Evolutionary conservation across 352 stramenopile genomes (phyloP).

Genomic region (Pythium monospermum): DNA sequence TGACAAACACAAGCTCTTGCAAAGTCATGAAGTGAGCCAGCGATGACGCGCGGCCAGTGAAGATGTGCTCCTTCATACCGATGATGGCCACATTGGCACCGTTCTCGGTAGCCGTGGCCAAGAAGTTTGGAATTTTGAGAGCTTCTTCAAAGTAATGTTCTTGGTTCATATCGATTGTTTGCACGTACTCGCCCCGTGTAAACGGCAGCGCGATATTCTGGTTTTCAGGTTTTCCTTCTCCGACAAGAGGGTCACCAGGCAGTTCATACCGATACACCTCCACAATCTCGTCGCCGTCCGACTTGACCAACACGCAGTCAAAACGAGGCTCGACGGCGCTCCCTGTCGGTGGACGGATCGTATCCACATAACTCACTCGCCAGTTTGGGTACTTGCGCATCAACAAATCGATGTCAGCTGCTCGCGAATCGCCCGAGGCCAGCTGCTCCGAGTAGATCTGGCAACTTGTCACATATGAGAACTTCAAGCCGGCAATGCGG

Average conservation of each 20-base stretch:
- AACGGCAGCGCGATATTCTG: slow-evolving; percentile 86
- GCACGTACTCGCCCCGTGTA: slow-evolving; percentile 80
- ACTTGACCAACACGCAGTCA: slow-evolving; percentile 80
- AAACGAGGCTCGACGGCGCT: slow-evolving; percentile 66
- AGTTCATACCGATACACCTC: slow-evolving; percentile 87
- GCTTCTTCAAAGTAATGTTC: slow-evolving; percentile 88
- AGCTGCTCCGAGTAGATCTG: slow-evolving; percentile 87
- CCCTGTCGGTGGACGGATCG: slow-evolving; percentile 59
- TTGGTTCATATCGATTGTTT: slow-evolving; percentile 92
- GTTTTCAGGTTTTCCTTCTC: slow-evolving; percentile 86
- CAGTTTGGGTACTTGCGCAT: slow-evolving; percentile 96
- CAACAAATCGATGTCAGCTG: slow-evolving; percentile 96
- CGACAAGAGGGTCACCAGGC: slow-evolving; percentile 74
- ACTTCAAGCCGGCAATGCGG: slow-evolving; percentile 81
- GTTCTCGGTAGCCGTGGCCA: slow-evolving; percentile 66
- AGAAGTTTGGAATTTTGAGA: slow-evolving; percentile 86
- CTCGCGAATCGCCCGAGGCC: slow-evolving; percentile 55
- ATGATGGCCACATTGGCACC: slow-evolving; percentile 77
- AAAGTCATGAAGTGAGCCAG: slow-evolving; percentile 86
- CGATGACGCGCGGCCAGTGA: slow-evolving; percentile 80
- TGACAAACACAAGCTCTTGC: slow-evolving; percentile 86
- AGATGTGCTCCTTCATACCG: slow-evolving; percentile 88
- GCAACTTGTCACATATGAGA: slow-evolving; percentile 87
- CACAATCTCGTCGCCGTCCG: slow-evolving; percentile 80
- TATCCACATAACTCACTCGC: slow-evolving; percentile 88